Base-by-base conservation (phyloP, 805 yeast species). In the Lachancea waltii region DNA sequence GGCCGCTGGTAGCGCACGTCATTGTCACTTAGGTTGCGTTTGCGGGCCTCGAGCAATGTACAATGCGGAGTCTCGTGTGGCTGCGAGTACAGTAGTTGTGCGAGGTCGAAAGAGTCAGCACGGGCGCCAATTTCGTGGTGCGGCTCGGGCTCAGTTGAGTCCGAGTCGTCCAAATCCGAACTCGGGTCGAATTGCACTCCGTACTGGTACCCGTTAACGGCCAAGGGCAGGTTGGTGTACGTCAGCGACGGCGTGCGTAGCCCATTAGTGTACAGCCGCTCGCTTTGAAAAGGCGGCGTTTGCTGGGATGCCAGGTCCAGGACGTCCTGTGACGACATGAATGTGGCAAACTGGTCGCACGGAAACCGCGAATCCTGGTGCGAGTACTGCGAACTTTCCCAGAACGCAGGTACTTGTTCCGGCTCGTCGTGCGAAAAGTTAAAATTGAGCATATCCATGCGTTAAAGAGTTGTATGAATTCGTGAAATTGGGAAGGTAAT, bases 251-350 rank as follows among this genome's bases (percentile, higher is more conserved):
- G 25, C 21, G 19, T 10, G 22, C 18, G 16, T 3, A 26, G 38
- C 32, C 21, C 32, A 14, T 23, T 25, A 17, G 38, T 35, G 32
- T 35, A 35, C 13, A 25, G 23, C 26, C 23, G 31, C 31, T 14
- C 14, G 22, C 7, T 21, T 14, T 11, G 22, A 8, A 10, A 13
- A 20, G 29, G 7, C 3, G 6, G 22, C 21, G 19, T 16, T 20
- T 24, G 27, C 18, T n/a, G 22, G 15, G 38, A 15, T 3, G 23
- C 18, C 24, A 35, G 32, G 26, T 18, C 27, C 16, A 37, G 36
- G 26, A 27, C 41, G 18, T 37, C 41, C 15, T 37, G 36, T n/a
- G 41, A 31, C 14, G 41, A 37, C 22, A 27, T 37, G 28, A 37
- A 37, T 9, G 36, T 22, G n/a, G 25, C 30, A 31, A 36, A 30